A percentile compares a stretch with the other conserved stretches of the same genome.
Conservation (phyloP, 2,329 filamentous ascomycete genomes). For the Cladosporium sp. region DNA sequence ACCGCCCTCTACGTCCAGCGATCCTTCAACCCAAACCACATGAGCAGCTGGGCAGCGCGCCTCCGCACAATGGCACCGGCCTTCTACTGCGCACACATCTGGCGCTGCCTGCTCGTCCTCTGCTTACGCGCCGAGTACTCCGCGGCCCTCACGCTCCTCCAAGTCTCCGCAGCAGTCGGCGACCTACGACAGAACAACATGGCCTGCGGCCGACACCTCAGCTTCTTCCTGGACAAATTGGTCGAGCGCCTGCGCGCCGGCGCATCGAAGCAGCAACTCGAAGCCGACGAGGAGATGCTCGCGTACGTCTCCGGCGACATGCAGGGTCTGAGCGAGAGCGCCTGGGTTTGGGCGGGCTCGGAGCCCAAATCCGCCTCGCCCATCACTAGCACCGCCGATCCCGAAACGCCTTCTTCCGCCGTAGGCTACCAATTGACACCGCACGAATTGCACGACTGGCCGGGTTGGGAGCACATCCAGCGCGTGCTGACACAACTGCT, state of each 20-base stretch:
- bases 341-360: slow-evolving; percentile 69
- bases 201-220: slow-evolving; percentile 74
- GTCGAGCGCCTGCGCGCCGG: slow-evolving; percentile 49
- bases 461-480: slow-evolving; percentile 74
- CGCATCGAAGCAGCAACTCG: slow-evolving; percentile 37
- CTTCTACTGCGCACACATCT: slow-evolving; percentile 76
- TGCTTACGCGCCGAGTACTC: slow-evolving; percentile 69
- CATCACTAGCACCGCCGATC: neutral
- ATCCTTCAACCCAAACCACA: slow-evolving; percentile 35
- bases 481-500: slow-evolving; percentile 54
- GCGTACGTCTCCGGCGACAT: slow-evolving; percentile 82
- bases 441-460: slow-evolving; percentile 57
- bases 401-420: neutral
- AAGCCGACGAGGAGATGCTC: slow-evolving; percentile 79
- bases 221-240: slow-evolving; percentile 72
- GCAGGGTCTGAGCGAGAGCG: slow-evolving; percentile 69
- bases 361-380: slow-evolving; percentile 4
- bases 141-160: slow-evolving; percentile 66
- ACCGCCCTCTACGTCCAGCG: slow-evolving; percentile 73
- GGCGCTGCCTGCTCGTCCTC: slow-evolving; percentile 78
- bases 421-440: slow-evolving; percentile 21
- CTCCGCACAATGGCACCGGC: slow-evolving; percentile 66
- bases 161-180: slow-evolving; percentile 65
- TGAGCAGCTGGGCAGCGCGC: slow-evolving; percentile 48
- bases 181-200: slow-evolving; percentile 66